phyloP scores from a whole-genome alignment of 2,329 filamentous ascomycete genomes.

The Huntiella omanensis region DNA sequence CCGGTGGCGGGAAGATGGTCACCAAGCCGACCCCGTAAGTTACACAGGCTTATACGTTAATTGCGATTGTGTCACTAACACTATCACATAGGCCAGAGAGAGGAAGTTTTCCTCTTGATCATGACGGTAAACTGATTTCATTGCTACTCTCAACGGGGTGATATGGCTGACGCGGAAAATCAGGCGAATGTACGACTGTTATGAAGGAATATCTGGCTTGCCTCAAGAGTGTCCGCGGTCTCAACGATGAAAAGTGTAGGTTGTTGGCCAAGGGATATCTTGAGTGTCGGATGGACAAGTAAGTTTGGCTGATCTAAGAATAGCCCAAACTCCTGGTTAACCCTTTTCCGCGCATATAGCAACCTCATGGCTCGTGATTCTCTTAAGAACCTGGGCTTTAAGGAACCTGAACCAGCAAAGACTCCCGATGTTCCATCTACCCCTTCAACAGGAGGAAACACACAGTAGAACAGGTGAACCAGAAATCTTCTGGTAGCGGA shows the following conservation, averaged over 20 bases:
- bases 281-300: conserved; percentile 87
- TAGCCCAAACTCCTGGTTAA: neutral
- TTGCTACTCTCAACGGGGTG: neutral
- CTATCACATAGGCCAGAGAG: conserved; percentile 50
- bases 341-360: conserved; percentile 23
- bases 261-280: conserved; percentile 76
- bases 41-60: neutral
- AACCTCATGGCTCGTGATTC: conserved; percentile 94
- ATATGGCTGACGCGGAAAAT: too few relatives aligned
- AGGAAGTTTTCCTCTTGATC: conserved; percentile 90
- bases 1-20: conserved; percentile 43
- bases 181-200: conserved; percentile 81
- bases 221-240: conserved; percentile 64
- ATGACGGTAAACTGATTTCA: conserved; percentile 39
- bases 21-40: conserved; percentile 53
- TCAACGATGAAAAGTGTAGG: conserved; percentile 75
- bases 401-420: conserved; percentile 2
- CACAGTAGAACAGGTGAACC: too few relatives aligned
- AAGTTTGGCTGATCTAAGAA: conserved; percentile 17
- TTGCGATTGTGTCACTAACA: neutral
- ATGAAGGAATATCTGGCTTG: conserved; percentile 76
- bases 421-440: too few relatives aligned
- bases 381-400: conserved; percentile 80
- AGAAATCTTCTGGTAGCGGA: too few relatives aligned
- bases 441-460: too few relatives aligned